Percentiles rank a stretch among this genome's conserved stretches.
Evolutionary conservation across 495 filamentous ascomycete species (phyloP).

Genomic region (Lepidopterella palustris): DNA sequence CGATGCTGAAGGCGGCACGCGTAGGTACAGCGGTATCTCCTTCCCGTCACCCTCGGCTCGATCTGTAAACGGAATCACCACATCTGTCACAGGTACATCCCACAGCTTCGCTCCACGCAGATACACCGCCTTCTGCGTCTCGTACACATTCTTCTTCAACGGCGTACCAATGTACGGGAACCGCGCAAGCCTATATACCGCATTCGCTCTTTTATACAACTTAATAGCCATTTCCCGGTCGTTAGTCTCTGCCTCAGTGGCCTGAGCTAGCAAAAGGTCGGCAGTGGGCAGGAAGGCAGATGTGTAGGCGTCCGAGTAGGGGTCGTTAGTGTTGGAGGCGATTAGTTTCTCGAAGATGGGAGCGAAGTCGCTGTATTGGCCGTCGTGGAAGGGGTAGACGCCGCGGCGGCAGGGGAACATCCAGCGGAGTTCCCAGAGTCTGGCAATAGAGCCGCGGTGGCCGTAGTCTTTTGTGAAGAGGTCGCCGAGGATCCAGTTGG

Average conservation of each 20-base stretch:
- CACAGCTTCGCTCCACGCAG: slow-evolving; percentile 51
- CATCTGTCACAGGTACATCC: slow-evolving; percentile 50
- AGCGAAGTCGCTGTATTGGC: slow-evolving; percentile 62
- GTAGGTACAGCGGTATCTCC: slow-evolving; percentile 57
- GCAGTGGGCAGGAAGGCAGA: slow-evolving; percentile 54
- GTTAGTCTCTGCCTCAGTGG: slow-evolving; percentile 36
- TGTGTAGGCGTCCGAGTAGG: slow-evolving; percentile 56
- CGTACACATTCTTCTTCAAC: slow-evolving; percentile 53
- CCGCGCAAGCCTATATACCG: slow-evolving; percentile 62
- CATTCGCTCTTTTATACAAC: slow-evolving; percentile 63
- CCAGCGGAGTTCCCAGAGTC: slow-evolving; percentile 73
- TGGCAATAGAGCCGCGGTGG: slow-evolving; percentile 62
- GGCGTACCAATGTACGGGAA: slow-evolving; percentile 60
- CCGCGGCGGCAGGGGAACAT: slow-evolving; percentile 45
- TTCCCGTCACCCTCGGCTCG: slow-evolving; percentile 43
- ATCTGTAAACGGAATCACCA: slow-evolving; percentile 50
- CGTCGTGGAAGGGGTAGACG: slow-evolving; percentile 59
- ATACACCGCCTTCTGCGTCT: slow-evolving; percentile 61
- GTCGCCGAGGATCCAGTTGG: slow-evolving; percentile 26
- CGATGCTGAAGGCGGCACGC: slow-evolving; percentile 44
- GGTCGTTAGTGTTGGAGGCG: slow-evolving; percentile 53
- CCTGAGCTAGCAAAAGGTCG: slow-evolving; percentile 44
- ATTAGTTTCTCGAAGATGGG: slow-evolving; percentile 51
- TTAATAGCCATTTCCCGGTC: slow-evolving; percentile 41
- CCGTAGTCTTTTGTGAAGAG: slow-evolving; percentile 27